These are phyloP conservation scores for Komagataella mondaviorum DNA, from an alignment of 805 yeast genomes.

Conservation along the genomic window DNA sequence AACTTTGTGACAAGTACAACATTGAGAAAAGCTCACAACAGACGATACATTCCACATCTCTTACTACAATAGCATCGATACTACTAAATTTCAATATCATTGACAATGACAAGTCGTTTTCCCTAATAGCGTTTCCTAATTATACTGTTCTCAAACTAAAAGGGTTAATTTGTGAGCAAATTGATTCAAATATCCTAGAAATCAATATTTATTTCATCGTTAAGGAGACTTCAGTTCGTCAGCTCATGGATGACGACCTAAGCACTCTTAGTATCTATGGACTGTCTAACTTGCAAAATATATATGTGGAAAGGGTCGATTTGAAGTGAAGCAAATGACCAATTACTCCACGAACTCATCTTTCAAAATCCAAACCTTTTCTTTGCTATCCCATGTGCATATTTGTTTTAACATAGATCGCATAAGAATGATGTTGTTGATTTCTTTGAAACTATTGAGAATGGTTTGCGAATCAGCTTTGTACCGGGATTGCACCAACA, in stretches of 20 bases:
- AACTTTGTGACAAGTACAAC: slow-evolving; percentile 23
- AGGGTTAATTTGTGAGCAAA: not conserved
- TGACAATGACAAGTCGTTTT: not conserved
- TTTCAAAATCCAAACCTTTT: slow-evolving; percentile 54
- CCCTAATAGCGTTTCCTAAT: not conserved
- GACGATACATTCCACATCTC: not conserved
- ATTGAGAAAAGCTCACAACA: slow-evolving; percentile 4
- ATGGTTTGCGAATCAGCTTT: slow-evolving; percentile 18
- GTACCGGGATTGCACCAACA: slow-evolving; percentile 15
- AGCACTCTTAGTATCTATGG: not conserved
- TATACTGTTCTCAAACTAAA: slow-evolving; percentile 1
- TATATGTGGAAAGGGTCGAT: not conserved
- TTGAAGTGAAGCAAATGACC: not conserved
- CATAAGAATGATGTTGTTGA: slow-evolving; percentile 37
- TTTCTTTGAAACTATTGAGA: slow-evolving; percentile 14
- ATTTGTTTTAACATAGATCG: slow-evolving; percentile 58
- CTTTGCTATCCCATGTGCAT: slow-evolving; percentile 49
- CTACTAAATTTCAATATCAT: not conserved
- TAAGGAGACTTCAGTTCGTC: not conserved
- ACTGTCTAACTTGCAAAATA: not conserved
- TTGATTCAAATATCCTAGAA: not conserved
- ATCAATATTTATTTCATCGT: not conserved
- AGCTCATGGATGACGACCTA: not conserved
- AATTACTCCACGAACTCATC: slow-evolving; percentile 23
- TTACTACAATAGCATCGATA: not conserved